Conservation (phyloP, 441 rosid genomes). For the Erodium trifolium region DNA sequence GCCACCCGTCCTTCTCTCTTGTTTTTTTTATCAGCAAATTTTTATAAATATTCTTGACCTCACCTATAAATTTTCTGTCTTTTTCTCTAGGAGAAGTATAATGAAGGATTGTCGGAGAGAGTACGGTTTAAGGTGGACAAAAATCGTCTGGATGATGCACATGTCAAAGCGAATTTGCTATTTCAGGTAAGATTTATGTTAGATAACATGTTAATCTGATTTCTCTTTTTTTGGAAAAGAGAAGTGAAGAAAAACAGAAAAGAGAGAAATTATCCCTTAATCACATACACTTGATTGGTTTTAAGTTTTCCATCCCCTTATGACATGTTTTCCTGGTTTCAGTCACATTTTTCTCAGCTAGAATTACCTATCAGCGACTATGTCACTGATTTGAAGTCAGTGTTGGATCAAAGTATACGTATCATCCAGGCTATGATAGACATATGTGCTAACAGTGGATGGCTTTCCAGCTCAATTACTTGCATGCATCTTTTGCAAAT, state of each 20-base stretch:
- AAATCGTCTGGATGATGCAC: constrained; percentile 86
- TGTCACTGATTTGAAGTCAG: constrained; percentile 89
- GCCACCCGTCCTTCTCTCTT: background rate
- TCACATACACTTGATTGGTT: background rate
- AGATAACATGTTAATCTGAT: constrained; percentile 7
- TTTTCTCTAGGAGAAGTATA: constrained; percentile 63
- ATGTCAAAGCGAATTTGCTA: constrained; percentile 81
- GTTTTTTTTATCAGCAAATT: no score
- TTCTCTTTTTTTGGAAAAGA: background rate
- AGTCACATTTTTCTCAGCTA: constrained; percentile 93
- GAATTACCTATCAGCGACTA: constrained; percentile 92
- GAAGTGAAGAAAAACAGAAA: background rate
- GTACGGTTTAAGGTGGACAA: constrained; percentile 68
- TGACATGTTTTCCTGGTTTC: constrained; percentile 22
- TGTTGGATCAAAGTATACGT: constrained; percentile 96
- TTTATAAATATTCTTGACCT: no score
- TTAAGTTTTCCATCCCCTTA: constrained; percentile 10
- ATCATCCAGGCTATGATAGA: constrained; percentile 98
- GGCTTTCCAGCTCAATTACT: constrained; percentile 88
- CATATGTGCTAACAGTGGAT: constrained; percentile 96
- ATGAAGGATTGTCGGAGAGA: constrained; percentile 64
- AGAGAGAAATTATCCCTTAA: background rate
- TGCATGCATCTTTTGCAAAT: constrained; percentile 99
- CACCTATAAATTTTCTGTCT: constrained; percentile 12
- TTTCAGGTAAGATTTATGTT: constrained; percentile 51